Evolutionary conservation across 441 rosid genomes (phyloP).

Genomic region (Melastoma candidum): DNA sequence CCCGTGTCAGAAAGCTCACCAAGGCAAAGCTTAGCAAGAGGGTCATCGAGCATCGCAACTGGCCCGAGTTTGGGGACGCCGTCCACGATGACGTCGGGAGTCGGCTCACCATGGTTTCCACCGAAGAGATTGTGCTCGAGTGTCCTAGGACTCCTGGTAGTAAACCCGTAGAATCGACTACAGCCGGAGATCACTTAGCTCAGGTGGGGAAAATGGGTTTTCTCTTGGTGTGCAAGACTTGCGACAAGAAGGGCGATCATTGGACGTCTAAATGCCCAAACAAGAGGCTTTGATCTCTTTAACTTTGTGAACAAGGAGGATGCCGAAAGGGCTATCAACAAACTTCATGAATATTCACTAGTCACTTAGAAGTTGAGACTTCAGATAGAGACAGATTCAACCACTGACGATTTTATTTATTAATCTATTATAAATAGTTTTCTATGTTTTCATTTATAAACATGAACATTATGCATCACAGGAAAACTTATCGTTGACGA

Average conservation of each 20-base stretch:
- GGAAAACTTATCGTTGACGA: too few species aligned
- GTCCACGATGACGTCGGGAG: slow-evolving; percentile 59
- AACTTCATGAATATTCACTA: slow-evolving; percentile 36
- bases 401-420: too few species aligned
- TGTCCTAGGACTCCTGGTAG: slow-evolving; percentile 62
- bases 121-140: slow-evolving; percentile 72
- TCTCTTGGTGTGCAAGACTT: slow-evolving; percentile 60
- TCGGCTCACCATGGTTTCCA: slow-evolving; percentile 73
- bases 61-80: slow-evolving; percentile 83
- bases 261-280: slow-evolving; percentile 67
- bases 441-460: too few species aligned
- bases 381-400: too few species aligned
- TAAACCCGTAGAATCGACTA: slow-evolving; percentile 42
- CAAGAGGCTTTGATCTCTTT: slow-evolving; percentile 66
- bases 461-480: too few species aligned
- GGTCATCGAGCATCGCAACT: slow-evolving; percentile 56
- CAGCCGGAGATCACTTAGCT: slow-evolving; percentile 34
- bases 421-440: too few species aligned
- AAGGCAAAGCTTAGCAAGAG: slow-evolving; percentile 52
- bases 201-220: slow-evolving; percentile 51
- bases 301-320: slow-evolving; percentile 59
- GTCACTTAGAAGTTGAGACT: too few species aligned
- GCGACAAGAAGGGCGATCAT: slow-evolving; percentile 69
- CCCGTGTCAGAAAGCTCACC: slow-evolving; percentile 57
- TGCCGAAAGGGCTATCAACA: slow-evolving; percentile 58